Evolutionary conservation across 2,329 filamentous ascomycete species (phyloP).

Genomic region (Pseudocercospora macadamiae): DNA sequence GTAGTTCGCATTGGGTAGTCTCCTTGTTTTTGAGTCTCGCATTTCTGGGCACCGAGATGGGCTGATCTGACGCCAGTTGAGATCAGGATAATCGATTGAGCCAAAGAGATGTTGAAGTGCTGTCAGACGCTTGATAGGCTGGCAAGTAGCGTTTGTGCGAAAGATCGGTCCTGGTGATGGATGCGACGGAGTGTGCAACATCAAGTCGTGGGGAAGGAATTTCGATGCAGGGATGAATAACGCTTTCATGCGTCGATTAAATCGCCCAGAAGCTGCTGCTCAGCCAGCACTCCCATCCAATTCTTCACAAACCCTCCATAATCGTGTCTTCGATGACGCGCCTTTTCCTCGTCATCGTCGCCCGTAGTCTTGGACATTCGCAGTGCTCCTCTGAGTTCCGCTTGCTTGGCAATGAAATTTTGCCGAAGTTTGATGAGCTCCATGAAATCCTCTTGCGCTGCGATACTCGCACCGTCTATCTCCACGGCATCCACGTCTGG

Average conservation of each 20-base stretch:
- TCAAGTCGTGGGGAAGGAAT: no score
- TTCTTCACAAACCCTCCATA: constrained; percentile 63
- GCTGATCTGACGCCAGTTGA: no score
- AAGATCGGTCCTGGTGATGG: no score
- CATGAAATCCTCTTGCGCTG: constrained; percentile 24
- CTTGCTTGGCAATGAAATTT: constrained; percentile 48
- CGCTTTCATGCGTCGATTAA: constrained; percentile 25
- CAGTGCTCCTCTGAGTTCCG: constrained; percentile 20
- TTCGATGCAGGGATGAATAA: no score
- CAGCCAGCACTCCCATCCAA: constrained; percentile 71
- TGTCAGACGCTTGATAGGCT: no score
- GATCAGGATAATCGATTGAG: no score
- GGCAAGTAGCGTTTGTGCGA: no score
- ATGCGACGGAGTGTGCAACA: no score
- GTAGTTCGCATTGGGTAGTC: no score
- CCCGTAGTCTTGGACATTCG: constrained; percentile 35
- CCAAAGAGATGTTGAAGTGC: no score
- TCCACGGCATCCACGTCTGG: constrained; percentile 40
- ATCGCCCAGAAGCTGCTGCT: constrained; percentile 61
- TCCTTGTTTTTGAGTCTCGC: no score
- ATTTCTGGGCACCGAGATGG: no score
- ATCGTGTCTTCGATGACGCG: constrained; percentile 64
- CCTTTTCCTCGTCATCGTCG: constrained; percentile 56
- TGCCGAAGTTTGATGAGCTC: constrained; percentile 44
- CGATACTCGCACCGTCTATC: constrained; percentile 32